Conservation (phyloP, 1,284 basidiomycete species). For the Sphagnurus paluster region DNA sequence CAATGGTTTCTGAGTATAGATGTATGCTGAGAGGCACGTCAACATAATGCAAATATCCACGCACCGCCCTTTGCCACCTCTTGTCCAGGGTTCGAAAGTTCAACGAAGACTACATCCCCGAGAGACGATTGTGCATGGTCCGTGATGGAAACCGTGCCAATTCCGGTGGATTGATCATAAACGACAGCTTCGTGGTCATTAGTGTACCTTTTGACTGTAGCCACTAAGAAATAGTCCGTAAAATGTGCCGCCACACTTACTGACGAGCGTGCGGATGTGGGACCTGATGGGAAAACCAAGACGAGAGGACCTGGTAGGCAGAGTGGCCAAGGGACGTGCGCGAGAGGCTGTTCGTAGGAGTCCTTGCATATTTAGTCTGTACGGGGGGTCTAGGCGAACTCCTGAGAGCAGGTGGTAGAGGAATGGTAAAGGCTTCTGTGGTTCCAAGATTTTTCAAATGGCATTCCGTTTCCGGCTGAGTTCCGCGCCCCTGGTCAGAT, state of each 20-base stretch:
- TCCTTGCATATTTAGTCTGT: slow-evolving; percentile 43
- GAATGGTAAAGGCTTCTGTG: not conserved
- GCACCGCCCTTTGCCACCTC: slow-evolving; percentile 79
- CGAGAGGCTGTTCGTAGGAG: slow-evolving; percentile 34
- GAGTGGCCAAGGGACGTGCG: slow-evolving; percentile 20
- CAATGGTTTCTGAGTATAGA: slow-evolving; percentile 73
- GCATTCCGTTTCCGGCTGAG: slow-evolving; percentile 11
- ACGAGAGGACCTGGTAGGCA: slow-evolving; percentile 11
- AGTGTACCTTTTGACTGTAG: slow-evolving; percentile 80
- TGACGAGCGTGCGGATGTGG: slow-evolving; percentile 42
- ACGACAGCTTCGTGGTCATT: slow-evolving; percentile 89
- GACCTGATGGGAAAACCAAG: slow-evolving; percentile 18
- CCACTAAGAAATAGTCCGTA: slow-evolving; percentile 7
- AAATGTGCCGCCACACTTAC: slow-evolving; percentile 34
- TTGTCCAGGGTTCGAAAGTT: slow-evolving; percentile 77
- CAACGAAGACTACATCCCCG: slow-evolving; percentile 98
- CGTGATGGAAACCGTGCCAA: slow-evolving; percentile 90
- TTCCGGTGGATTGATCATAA: slow-evolving; percentile 77
- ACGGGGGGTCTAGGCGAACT: too few species aligned
- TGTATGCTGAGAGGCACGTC: not conserved
- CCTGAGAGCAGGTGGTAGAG: slow-evolving; percentile 3
- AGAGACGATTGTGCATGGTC: slow-evolving; percentile 92
- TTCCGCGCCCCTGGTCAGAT: slow-evolving; percentile 7
- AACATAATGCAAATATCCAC: slow-evolving; percentile 24
- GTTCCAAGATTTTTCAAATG: not conserved